Percentiles rank a stretch among this genome's conserved stretches.
Conservation (phyloP, 192 early-diverging fungal genomes). For the Entomortierella chlamydospora region DNA sequence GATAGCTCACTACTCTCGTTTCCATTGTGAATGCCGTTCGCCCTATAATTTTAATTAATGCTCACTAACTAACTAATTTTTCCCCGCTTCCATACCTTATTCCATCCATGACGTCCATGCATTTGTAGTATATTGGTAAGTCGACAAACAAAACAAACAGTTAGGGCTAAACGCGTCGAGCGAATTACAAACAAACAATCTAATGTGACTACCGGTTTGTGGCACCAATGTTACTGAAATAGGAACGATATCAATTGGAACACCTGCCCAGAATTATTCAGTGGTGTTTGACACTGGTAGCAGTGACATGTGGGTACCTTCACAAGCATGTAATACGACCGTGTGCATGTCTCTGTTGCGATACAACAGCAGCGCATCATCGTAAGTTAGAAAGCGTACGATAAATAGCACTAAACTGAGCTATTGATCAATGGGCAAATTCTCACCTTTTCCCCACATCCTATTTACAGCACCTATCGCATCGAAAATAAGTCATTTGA, state of each 20-base stretch:
- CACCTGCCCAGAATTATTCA: slow-evolving; percentile 36
- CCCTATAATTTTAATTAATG: not conserved
- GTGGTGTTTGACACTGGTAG: slow-evolving; percentile 51
- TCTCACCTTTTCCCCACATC: not conserved
- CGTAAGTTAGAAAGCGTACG: slow-evolving; percentile 24
- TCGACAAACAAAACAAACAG: not conserved
- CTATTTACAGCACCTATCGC: slow-evolving; percentile 9
- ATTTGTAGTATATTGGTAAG: slow-evolving; percentile 26
- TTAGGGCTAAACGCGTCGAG: not conserved
- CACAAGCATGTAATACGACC: slow-evolving; percentile 14
- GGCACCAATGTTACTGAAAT: not conserved
- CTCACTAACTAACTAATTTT: slow-evolving; percentile 10
- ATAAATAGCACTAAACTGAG: not conserved
- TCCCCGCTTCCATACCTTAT: not conserved
- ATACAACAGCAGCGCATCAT: slow-evolving; percentile 27
- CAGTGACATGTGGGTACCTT: slow-evolving; percentile 50
- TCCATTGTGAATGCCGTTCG: not conserved
- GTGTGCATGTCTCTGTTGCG: slow-evolving; percentile 21
- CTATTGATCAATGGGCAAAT: too few species aligned
- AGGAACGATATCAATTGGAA: slow-evolving; percentile 39
- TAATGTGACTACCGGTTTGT: not conserved
- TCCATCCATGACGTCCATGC: too few species aligned
- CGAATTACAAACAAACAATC: not conserved
- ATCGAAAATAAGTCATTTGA: slow-evolving; percentile 27
- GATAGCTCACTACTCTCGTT: too few species aligned